These are phyloP conservation scores for Aspergillus hancockii DNA, from an alignment of 495 filamentous ascomycete species.

Conservation along the genomic window DNA sequence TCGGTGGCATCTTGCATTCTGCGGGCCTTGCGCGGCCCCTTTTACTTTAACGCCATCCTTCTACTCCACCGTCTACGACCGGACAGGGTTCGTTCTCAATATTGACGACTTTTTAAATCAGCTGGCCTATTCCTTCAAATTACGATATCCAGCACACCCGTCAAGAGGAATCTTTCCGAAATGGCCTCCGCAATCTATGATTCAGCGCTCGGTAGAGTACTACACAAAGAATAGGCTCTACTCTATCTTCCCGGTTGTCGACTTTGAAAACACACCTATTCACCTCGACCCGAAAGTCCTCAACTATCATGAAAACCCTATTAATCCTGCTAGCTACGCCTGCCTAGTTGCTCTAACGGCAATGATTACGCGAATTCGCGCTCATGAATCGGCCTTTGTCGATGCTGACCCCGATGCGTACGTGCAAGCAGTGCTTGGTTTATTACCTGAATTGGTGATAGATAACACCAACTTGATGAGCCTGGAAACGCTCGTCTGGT, in stretches of 20 bases:
- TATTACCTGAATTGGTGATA: conserved; percentile 27
- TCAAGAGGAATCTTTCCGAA: conserved; percentile 12
- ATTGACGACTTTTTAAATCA: conserved; percentile 24
- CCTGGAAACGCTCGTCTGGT: conserved; percentile 24
- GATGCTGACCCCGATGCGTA: conserved; percentile 29
- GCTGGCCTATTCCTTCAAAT: conserved; percentile 18
- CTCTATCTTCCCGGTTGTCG: conserved; percentile 29
- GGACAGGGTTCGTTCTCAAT: conserved; percentile 22
- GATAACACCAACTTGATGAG: conserved; percentile 23
- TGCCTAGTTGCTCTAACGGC: conserved; percentile 31
- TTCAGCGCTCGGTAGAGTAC: conserved; percentile 24
- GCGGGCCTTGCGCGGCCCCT: conserved; percentile 22
- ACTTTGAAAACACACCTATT: conserved; percentile 17
- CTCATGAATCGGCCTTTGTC: conserved; percentile 23
- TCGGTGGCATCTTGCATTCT: conserved; percentile 25
- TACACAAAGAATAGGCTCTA: conserved; percentile 25
- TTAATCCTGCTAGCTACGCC: conserved; percentile 19
- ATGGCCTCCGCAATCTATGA: conserved; percentile 23
- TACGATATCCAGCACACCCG: conserved; percentile 4
- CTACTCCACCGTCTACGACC: conserved; percentile 20
- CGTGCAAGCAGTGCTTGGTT: conserved; percentile 20
- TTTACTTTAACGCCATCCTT: conserved; percentile 22
- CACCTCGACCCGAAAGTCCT: conserved; percentile 21
- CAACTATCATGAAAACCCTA: conserved; percentile 8
- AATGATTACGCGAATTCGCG: conserved; percentile 26